Percentiles rank a stretch among this genome's conserved stretches.
Evolutionary conservation across 805 yeast species (phyloP).

Genomic region (Zygosaccharomyces siamensis): DNA sequence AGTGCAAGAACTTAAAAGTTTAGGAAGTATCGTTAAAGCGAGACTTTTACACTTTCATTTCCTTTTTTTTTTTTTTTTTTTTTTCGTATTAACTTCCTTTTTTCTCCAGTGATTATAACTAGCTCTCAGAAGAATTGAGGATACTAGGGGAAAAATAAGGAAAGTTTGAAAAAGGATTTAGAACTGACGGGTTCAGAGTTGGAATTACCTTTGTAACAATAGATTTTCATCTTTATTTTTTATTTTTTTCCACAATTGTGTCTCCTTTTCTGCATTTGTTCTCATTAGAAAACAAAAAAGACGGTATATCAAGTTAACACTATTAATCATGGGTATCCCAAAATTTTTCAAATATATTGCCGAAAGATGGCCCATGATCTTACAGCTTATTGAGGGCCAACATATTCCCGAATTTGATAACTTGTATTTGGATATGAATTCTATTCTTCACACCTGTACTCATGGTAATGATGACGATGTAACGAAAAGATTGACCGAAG

Average conservation of each 20-base stretch:
- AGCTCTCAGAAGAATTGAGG: neutral
- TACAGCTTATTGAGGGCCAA: slow-evolving; percentile 74
- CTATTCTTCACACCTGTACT: slow-evolving; percentile 90
- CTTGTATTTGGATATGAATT: slow-evolving; percentile 94
- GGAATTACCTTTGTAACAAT: neutral
- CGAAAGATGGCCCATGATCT: slow-evolving; percentile 97
- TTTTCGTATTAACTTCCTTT: neutral
- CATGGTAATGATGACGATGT: slow-evolving; percentile 71
- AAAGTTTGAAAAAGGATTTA: neutral
- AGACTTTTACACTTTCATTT: neutral
- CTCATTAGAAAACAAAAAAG: slow-evolving; percentile 1
- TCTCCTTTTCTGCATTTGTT: neutral
- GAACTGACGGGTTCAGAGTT: neutral
- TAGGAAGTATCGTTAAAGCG: too few species aligned
- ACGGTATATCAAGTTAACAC: neutral
- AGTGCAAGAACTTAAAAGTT: too few species aligned
- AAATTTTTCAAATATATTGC: slow-evolving; percentile 95
- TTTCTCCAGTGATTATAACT: neutral
- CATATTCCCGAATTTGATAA: slow-evolving; percentile 93
- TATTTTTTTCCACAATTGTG: neutral
- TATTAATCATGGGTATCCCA: slow-evolving; percentile 71
- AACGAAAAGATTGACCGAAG: slow-evolving; percentile 68
- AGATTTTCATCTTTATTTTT: neutral
- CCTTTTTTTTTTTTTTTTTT: neutral
- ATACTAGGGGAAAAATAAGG: neutral